Base-by-base conservation (phyloP, 2,329 filamentous ascomycete genomes). In the Aureobasidium vineae region DNA sequence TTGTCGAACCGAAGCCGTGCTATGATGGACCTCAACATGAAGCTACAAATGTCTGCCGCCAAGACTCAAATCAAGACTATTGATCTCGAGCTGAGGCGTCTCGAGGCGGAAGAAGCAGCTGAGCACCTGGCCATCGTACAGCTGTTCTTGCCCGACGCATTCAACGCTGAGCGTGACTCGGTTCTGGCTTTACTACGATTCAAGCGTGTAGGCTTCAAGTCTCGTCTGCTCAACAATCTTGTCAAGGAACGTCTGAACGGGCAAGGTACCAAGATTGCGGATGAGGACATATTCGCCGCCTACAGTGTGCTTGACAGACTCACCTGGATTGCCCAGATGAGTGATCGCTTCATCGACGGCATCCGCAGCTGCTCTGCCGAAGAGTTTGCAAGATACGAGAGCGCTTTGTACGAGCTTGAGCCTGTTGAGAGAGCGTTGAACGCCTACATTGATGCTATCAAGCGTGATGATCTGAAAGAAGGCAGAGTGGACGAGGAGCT, bases 1-100 rank as follows among this genome's bases (percentile, higher is more conserved):
- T 86, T 98, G 65, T 93, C 89, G 70, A 90, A 86, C 72, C 90
- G 92, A 69, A 96, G 94, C 52, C 87, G 92, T 69, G 92, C 94
- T 64, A 96, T 99, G 89, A 90, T 97, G 86, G 94, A 99, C 73
- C 84, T 99, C 53, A 98, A 98, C 77, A 86, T 94, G 84, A 96
- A 96, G 79, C 84, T 99, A 50, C 94, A 97, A 74, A 86, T 90
- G 66, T 96, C 92, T 15, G 92, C 92, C 13, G 86, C 92, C 47
- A 97, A 97, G 80, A 90, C 94, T 2, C 94, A 97, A 76, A 88
- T 91, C 73, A 98, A 97, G 80, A 92, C 92, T 0, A 96, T 99
- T 69, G 93, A 97, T 71, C 83, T 97, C 36, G 93, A 98, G 76
- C 81, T 98, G 66, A 86, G 90, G 63, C 89, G 90, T 66, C 85